Conservation (phyloP, 345 rosid genomes). For the Pseudoturritis turrita region DNA sequence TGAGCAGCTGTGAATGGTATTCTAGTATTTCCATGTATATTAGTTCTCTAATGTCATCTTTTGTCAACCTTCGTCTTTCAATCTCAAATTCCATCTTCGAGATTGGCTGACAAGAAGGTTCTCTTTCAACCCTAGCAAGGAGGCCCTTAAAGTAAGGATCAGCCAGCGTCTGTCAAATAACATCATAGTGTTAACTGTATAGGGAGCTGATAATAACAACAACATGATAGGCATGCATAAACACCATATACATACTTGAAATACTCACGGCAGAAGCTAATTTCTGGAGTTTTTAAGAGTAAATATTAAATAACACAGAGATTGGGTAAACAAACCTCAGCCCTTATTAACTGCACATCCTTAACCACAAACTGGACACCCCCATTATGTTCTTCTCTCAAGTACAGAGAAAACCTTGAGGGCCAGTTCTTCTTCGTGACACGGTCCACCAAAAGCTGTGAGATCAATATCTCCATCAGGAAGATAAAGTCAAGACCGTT, state of each 20-base stretch:
- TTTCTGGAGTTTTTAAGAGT: too few relatives aligned
- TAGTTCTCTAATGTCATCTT: constrained; percentile 81
- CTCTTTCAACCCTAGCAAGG: too few relatives aligned
- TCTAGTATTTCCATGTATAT: constrained; percentile 86
- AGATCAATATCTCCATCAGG: constrained; percentile 96
- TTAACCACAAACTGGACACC: constrained; percentile 55
- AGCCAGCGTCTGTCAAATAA: too few relatives aligned
- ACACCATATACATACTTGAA: too few relatives aligned
- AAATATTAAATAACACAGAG: background rate
- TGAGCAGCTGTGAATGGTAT: constrained; percentile 91
- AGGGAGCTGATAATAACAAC: too few relatives aligned
- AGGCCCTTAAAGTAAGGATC: too few relatives aligned
- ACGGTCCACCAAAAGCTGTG: constrained; percentile 66
- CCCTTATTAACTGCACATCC: constrained; percentile 69
- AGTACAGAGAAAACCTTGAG: constrained; percentile 52
- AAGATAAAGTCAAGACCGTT: constrained; percentile 74
- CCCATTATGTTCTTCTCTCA: constrained; percentile 53
- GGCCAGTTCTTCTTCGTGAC: constrained; percentile 59
- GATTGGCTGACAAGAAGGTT: too few relatives aligned
- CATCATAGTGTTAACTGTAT: too few relatives aligned
- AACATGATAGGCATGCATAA: too few relatives aligned
- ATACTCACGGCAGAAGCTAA: too few relatives aligned
- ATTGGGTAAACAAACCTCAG: constrained; percentile 50
- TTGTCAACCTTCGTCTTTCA: constrained; percentile 85
- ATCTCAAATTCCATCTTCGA: constrained; percentile 93